Base-by-base conservation (phyloP, 345 rosid genomes). In the Hevea brasiliensis region DNA sequence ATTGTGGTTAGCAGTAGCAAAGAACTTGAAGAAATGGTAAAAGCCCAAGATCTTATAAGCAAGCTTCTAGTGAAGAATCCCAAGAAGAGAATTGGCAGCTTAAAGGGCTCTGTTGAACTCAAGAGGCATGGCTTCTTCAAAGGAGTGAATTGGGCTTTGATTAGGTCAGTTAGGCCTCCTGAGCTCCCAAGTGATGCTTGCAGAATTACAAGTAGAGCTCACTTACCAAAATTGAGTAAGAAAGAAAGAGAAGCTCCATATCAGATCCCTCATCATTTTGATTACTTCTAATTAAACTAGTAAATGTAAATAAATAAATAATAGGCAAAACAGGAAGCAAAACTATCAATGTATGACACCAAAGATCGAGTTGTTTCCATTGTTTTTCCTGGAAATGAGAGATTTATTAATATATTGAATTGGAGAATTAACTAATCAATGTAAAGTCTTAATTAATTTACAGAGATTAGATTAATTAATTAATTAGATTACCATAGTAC, bases 131-230 rank as follows among this genome's bases (percentile, higher is more conserved):
- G 82, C 48, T 92, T 94, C 83, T 92, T 94, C 73, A 88, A 84
- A 59, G 91, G 92, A 13, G 92, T 94, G 56, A 90, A 86, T 73
- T 94, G 98, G 97, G 97, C 97, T 42, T 77, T 94, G 79, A 89
- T 90, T 73, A 80, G 97, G 77, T 85, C 97, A 8, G 86, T 92
- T 21, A 85, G 83, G 67, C 98, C 98, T 51, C 98, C 98, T 18
- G 87, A 90, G 70, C 82, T 90, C 27, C 97, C 97, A 8, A 81
- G 74, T 65, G 84, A 80, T 47, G 41, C 62, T 68, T 72, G 54
- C 78, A 84, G 68, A 78, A 56, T 83, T 47, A 80, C 72, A 63
- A 80, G 77, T 17, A 81, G 81, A 57, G 79, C 71, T 81, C 80
- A 72, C 18, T 61, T 89, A 47, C 88, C 91, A 8, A 89, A 86